phyloP scores from a whole-genome alignment of 169 alveolate genomes.

The Plasmodium sp. region DNA sequence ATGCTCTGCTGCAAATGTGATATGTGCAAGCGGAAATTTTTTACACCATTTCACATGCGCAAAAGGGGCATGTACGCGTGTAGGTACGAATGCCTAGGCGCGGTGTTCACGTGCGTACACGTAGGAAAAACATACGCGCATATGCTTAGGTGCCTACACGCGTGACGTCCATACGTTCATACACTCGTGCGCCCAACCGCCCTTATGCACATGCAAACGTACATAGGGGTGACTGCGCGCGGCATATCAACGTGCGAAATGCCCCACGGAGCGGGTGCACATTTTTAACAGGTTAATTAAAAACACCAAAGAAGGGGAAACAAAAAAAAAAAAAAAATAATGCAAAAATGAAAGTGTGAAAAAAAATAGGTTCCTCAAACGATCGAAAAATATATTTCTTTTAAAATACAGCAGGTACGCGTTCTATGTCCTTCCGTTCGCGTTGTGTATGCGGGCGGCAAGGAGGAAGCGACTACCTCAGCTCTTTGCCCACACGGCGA shows the following conservation, averaged over 20 bases:
- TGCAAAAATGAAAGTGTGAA: not conserved
- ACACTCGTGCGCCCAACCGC: not conserved
- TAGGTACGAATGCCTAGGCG: not conserved
- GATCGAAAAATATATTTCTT: not conserved
- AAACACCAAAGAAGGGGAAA: not conserved
- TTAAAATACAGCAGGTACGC: conserved; percentile 21
- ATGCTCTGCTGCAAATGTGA: conserved; percentile 15
- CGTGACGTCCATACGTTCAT: not conserved
- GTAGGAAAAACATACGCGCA: not conserved
- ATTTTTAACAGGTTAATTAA: conserved; percentile 1
- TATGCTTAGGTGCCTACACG: conserved; percentile 3
- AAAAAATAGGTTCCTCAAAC: not conserved
- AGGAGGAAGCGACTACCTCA: not conserved
- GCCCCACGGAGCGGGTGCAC: conserved; percentile 36
- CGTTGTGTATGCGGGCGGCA: not conserved
- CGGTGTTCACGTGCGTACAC: not conserved
- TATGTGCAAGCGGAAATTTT: not conserved
- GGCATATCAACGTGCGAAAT: not conserved
- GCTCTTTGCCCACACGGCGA: not conserved
- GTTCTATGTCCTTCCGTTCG: conserved; percentile 15
- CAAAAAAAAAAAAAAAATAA: not conserved
- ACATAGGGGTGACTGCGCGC: not conserved
- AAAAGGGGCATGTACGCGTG: not conserved
- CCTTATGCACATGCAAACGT: not conserved
- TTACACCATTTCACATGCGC: not conserved